Base-by-base conservation (phyloP, 495 filamentous ascomycete genomes). In the Cercophora samala region DNA sequence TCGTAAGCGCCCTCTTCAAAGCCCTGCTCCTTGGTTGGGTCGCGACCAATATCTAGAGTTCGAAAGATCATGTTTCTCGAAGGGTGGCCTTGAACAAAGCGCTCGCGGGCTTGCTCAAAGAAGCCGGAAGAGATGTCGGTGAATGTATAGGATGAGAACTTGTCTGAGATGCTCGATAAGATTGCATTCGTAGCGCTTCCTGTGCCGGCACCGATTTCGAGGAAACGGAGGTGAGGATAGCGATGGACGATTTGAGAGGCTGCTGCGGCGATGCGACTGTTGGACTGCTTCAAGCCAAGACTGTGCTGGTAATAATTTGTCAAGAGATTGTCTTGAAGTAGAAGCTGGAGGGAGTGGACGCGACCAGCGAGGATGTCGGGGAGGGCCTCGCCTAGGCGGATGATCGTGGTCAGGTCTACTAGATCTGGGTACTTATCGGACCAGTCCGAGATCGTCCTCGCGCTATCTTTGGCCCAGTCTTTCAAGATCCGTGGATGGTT, bases 181-280 rank as follows among this genome's bases (percentile, higher is more conserved):
- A 77, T 70, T 1, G 71, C 65, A 4, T 73, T 74, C 3, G 86
- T 86, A 5, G 80, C 76, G 18, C 78, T 79, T 13, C 84, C 85
- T 15, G 83, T 87, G 0, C 83, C 85, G 0, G 81, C 81, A 5
- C 86, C 85, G 42, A 88, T 77, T 66, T 88, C 85, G 1, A 88
- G 75, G 37, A 46, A 46, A 9, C 37, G 37, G 11, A 46, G 37
- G 37, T 46, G 37, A 9, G 37, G 37, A 46, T 46, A 46, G 37
- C 37, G 37, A 2, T 46, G 37, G 37, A 46, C 37, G 2, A 46
- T 46, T 17, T 46, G 37, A 2, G 37, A 2, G 9, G 37, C 37
- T 11, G 37, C 37, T 46, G 6, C 13, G 37, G 37, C 37, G 37
- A 46, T 18, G 5, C 37, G 37, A 9, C 37, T 11, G 37, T 46